These are phyloP conservation scores for Zasmidium angulare DNA, from an alignment of 2,329 filamentous ascomycete genomes.

Conservation along the genomic window DNA sequence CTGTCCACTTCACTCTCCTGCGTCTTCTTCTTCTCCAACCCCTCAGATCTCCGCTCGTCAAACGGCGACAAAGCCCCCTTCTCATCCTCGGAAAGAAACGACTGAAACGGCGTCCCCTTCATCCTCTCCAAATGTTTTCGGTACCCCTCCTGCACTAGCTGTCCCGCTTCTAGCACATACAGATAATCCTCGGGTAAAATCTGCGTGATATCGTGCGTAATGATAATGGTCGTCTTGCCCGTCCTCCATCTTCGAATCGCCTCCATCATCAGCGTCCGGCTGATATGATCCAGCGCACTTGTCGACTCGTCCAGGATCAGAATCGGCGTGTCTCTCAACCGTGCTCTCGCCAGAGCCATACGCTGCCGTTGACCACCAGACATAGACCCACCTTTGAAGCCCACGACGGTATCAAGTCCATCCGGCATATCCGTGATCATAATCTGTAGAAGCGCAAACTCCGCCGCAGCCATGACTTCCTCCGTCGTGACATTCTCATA, in stretches of 20 bases:
- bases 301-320: constrained; percentile 88
- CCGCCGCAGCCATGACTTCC: constrained; percentile 62
- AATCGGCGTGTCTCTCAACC: constrained; percentile 73
- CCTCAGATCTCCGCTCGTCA: too few species aligned
- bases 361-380: constrained; percentile 86
- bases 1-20: too few species aligned
- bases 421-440: constrained; percentile 66
- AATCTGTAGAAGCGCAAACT: constrained; percentile 67
- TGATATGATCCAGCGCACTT: constrained; percentile 78
- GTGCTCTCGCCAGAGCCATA: constrained; percentile 75
- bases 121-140: constrained; percentile 53
- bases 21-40: constrained; percentile 14
- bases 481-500: constrained; percentile 50
- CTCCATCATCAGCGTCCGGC: constrained; percentile 66
- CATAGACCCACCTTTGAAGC: constrained; percentile 66
- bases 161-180: constrained; percentile 72
- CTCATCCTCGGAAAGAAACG: constrained; percentile 28
- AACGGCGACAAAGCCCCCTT: constrained; percentile 18
- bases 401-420: constrained; percentile 71
- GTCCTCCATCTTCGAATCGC: constrained; percentile 74
- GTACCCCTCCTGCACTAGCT: constrained; percentile 68
- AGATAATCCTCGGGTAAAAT: constrained; percentile 73
- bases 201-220: constrained; percentile 84
- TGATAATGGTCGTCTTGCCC: constrained; percentile 84
- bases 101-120: constrained; percentile 33